A percentile compares a stretch with the other conserved stretches of the same genome.
Evolutionary conservation across 2,329 filamentous ascomycete genomes (phyloP).

Genomic region (Aaosphaeria pasadenensis): DNA sequence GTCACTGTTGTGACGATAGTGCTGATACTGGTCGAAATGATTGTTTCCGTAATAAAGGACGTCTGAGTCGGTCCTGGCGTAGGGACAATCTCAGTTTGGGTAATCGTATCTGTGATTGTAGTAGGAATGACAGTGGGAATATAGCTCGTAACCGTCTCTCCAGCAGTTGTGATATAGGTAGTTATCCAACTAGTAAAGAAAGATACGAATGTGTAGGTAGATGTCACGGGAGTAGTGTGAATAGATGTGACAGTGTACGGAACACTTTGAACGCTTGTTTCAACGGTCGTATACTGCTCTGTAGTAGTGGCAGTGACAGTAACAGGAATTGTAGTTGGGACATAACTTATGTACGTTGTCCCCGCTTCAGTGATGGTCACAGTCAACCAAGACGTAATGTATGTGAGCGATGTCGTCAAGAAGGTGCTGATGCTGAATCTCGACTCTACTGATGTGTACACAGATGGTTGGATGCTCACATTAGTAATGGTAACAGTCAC

Average conservation of each 20-base stretch:
- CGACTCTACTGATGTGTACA: not conserved
- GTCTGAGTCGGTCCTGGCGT: slow-evolving; percentile 8
- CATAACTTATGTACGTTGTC: slow-evolving; percentile 2
- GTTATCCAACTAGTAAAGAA: too few relatives aligned
- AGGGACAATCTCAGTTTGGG: not conserved
- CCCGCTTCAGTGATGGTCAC: slow-evolving; percentile 5
- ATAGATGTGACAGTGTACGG: slow-evolving; percentile 1
- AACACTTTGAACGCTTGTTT: not conserved
- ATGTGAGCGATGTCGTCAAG: slow-evolving; percentile 12
- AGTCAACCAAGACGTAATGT: slow-evolving; percentile 13
- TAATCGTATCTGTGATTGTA: slow-evolving; percentile 1
- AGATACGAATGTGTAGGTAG: not conserved
- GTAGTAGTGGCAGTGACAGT: slow-evolving; percentile 1
- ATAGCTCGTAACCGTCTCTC: slow-evolving; percentile 3
- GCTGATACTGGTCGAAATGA: slow-evolving; percentile 13
- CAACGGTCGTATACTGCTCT: not conserved
- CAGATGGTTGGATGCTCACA: too few relatives aligned
- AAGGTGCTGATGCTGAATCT: not conserved
- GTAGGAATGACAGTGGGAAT: not conserved
- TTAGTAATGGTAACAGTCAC: not conserved
- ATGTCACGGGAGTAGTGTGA: not conserved
- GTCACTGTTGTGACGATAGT: slow-evolving; percentile 18
- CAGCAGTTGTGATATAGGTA: not conserved
- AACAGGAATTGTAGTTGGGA: not conserved
- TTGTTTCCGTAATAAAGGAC: slow-evolving; percentile 11